phyloP scores from a whole-genome alignment of 1,284 basidiomycete genomes.

The Pseudozyma thailandica region DNA sequence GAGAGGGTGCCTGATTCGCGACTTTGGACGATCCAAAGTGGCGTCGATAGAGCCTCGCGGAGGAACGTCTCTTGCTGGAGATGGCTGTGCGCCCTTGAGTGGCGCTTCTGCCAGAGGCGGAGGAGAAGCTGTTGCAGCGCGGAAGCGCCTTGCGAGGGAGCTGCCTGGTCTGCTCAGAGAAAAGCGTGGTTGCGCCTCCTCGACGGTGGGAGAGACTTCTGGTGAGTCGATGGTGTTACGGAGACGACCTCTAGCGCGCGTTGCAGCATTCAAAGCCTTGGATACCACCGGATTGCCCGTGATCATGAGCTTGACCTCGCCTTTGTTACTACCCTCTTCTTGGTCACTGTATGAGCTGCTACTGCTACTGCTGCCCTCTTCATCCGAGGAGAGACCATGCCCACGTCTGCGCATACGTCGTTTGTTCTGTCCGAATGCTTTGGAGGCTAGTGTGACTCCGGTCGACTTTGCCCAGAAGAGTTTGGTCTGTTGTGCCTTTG shows the following conservation, averaged over 20 bases:
- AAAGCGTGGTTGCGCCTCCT: constrained; percentile 30
- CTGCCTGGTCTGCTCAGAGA: constrained; percentile 22
- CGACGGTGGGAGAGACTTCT: constrained; percentile 22
- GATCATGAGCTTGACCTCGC: constrained; percentile 57
- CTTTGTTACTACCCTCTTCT: background rate
- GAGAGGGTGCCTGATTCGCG: constrained; percentile 3
- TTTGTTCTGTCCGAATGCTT: constrained; percentile 21
- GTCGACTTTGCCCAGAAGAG: constrained; percentile 41
- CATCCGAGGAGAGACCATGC: constrained; percentile 32
- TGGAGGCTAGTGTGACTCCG: constrained; percentile 26
- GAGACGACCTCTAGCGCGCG: constrained; percentile 19
- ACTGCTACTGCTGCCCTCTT: constrained; percentile 14
- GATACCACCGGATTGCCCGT: constrained; percentile 50
- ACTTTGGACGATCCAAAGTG: constrained; percentile 11
- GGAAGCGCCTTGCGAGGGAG: constrained; percentile 29
- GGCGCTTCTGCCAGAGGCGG: constrained; percentile 10
- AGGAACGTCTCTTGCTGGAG: constrained; percentile 8
- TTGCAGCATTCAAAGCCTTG: constrained; percentile 24
- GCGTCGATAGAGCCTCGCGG: constrained; percentile 8
- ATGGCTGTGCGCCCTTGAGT: constrained; percentile 5
- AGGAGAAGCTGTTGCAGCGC: constrained; percentile 17
- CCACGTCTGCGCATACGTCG: constrained; percentile 25
- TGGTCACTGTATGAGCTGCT: constrained; percentile 4
- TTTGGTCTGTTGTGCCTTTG: constrained; percentile 37
- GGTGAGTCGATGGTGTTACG: constrained; percentile 25